phyloP scores from a whole-genome alignment of 1,284 basidiomycete species.

The Volvariella surrecta region DNA sequence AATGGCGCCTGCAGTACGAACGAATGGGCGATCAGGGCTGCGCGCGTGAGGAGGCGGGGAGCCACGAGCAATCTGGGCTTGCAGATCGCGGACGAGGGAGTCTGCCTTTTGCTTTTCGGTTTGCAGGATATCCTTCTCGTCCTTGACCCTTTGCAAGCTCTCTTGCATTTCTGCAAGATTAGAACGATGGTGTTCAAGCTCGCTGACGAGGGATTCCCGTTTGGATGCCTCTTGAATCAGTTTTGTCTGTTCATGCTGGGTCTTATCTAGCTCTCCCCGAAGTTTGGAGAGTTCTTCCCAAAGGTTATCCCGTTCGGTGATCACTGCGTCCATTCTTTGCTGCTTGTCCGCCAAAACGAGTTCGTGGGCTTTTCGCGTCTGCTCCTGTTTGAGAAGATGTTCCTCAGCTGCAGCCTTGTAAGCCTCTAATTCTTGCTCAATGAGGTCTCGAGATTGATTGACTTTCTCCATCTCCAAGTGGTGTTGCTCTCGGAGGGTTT shows the following conservation, averaged over 20 bases:
- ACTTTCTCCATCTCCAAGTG: constrained; percentile 33
- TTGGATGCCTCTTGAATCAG: constrained; percentile 68
- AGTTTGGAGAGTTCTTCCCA: constrained; percentile 45
- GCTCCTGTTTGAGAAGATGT: constrained; percentile 39
- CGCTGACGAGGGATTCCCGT: constrained; percentile 59
- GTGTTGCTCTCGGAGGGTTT: constrained; percentile 25
- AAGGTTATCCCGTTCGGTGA: constrained; percentile 45
- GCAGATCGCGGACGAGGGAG: constrained; percentile 59
- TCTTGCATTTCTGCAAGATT: constrained; percentile 68
- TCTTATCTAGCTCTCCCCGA: constrained; percentile 50
- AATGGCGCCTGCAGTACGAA: constrained; percentile 49
- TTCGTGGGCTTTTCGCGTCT: constrained; percentile 42
- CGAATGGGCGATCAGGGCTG: constrained; percentile 48
- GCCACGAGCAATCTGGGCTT: constrained; percentile 60
- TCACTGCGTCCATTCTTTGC: constrained; percentile 34
- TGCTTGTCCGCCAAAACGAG: constrained; percentile 46
- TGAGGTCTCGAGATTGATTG: constrained; percentile 41
- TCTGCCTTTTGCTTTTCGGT: constrained; percentile 68
- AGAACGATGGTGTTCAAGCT: constrained; percentile 71
- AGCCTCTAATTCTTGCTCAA: constrained; percentile 53
- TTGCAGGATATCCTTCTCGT: constrained; percentile 72
- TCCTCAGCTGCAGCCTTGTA: constrained; percentile 56
- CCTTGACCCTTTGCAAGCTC: constrained; percentile 65
- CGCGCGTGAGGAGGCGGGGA: constrained; percentile 43
- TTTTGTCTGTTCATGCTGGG: constrained; percentile 47